Base-by-base conservation (phyloP, 441 rosid species). In the Euphorbia neoarborescens region DNA sequence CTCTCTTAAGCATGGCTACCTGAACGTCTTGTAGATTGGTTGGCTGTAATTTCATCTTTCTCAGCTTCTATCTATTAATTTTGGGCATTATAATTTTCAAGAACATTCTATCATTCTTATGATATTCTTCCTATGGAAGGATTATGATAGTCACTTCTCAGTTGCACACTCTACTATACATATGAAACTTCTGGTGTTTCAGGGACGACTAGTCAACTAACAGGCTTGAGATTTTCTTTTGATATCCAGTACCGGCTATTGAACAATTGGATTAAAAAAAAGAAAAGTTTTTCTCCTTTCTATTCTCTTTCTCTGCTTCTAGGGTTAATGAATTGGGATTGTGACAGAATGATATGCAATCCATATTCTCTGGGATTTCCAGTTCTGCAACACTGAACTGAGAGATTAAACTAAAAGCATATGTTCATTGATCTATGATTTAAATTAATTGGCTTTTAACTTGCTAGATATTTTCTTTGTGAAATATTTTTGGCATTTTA, bases 11-110 rank as follows among this genome's bases (percentile, higher is more conserved):
- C 90, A 40, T 94, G 97, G 94, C 74, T 92, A 48, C 91, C 94
- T 0, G 98, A 92, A 75, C 86, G 86, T 58, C 85, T 94, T 37
- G 80, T 87, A 50, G 97, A 94, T 82, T 94, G 99, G 97, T 80
- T 94, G 80, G 84, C 96, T 81, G 99, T 94, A 94, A 87, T 75
- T 65, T 68, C 57, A 22, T 66, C 20, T 19, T 37, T 27, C 44
- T 61, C 61, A 10, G 19, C 50, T 60, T 60, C 9, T 59, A 50
- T n/a, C n/a, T 13, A 25, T n/a, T 62, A 7, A 28, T 5, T 19
- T 64, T 46, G 73, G 30, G 28, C 17, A n/a, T 19, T 65, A 70
- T 1, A 32, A 13, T 62, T 44, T 50, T 35, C 24, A 60, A 4
- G 34, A 22, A 24, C 61, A 51, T 2, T 60, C 54, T 68, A 40